Conservation (phyloP, 2,329 filamentous ascomycete genomes). For the Tolypocladium paradoxum region DNA sequence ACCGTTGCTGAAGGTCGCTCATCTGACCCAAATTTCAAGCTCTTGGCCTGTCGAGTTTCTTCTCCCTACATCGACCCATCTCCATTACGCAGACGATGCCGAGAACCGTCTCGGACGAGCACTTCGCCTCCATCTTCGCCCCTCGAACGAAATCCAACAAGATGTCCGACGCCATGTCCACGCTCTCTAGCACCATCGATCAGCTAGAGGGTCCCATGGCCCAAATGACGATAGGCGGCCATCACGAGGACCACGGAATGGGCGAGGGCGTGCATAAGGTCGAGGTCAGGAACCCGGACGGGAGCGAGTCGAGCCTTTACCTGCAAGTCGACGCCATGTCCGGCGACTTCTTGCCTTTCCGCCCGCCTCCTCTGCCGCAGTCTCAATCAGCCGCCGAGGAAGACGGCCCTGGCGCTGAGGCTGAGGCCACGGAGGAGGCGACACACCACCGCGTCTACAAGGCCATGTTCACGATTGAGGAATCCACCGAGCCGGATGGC, state of each 20-base stretch:
- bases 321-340: constrained; percentile 59
- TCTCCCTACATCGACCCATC: constrained; percentile 90
- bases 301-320: constrained; percentile 46
- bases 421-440: constrained; percentile 22
- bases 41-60: constrained; percentile 82
- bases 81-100: constrained; percentile 77
- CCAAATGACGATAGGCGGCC: constrained; percentile 34
- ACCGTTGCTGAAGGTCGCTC: not conserved
- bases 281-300: constrained; percentile 45
- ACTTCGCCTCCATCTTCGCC: constrained; percentile 78
- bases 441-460: constrained; percentile 48
- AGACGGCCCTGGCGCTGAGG: constrained; percentile 18
- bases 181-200: constrained; percentile 49
- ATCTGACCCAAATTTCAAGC: constrained; percentile 40
- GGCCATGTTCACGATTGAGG: constrained; percentile 56
- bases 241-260: constrained; percentile 28
- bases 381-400: constrained; percentile 38
- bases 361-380: constrained; percentile 69
- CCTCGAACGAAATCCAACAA: constrained; percentile 36
- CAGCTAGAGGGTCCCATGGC: constrained; percentile 49
- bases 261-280: constrained; percentile 38
- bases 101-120: constrained; percentile 56
- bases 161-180: constrained; percentile 55
- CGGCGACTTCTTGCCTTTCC: constrained; percentile 67
- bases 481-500: constrained; percentile 48